These are phyloP conservation scores for Fraxinus excelsior DNA, from an alignment of 257 asterid genomes.

Conservation along the genomic window DNA sequence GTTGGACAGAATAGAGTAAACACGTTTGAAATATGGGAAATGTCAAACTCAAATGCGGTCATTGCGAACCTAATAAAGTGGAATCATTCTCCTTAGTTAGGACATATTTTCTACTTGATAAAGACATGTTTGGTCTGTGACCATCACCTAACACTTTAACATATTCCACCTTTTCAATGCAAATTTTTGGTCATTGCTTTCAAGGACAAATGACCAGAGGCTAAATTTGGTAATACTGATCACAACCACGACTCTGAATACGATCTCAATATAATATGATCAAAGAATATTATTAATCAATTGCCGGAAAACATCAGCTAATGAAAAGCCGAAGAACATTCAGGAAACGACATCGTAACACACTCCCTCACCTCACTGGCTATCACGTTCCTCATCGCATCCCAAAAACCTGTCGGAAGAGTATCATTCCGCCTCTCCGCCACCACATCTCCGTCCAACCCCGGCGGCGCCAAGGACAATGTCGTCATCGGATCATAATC, in stretches of 20 bases:
- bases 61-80: not conserved
- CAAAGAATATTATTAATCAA: not conserved
- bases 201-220: not conserved
- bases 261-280: not conserved
- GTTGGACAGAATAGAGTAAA: not conserved
- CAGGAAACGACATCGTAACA: conserved; percentile 64
- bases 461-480: conserved; percentile 77
- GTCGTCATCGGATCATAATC: conserved; percentile 71
- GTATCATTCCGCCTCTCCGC: conserved; percentile 37
- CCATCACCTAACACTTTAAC: not conserved
- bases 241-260: too few relatives aligned
- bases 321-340: conserved; percentile 55
- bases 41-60: not conserved
- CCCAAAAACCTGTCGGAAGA: conserved; percentile 68
- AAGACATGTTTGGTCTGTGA: not conserved
- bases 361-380: conserved; percentile 75
- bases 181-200: too few relatives aligned
- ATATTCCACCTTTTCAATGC: too few relatives aligned
- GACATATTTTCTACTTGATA: not conserved
- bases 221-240: not conserved
- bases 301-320: conserved; percentile 20
- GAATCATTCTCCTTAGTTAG: not conserved
- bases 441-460: conserved; percentile 33
- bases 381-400: conserved; percentile 68
- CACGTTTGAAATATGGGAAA: not conserved